These are phyloP conservation scores for Lentinula sp. DNA, from an alignment of 768 basidiomycete species.

Conservation along the genomic window DNA sequence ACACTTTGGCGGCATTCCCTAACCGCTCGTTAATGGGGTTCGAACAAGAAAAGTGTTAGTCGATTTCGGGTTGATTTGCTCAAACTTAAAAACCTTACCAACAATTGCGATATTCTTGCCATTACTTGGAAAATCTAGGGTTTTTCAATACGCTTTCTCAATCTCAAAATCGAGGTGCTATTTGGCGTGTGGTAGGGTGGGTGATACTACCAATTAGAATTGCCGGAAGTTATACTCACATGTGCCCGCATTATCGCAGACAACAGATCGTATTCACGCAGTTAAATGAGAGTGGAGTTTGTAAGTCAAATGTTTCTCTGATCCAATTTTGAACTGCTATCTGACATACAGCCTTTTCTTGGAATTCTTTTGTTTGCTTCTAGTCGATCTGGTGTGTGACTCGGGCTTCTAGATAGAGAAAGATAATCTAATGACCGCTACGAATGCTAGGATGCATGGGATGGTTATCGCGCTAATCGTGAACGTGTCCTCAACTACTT, in stretches of 20 bases:
- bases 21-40: slow-evolving; percentile 51
- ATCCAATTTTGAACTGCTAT: not conserved
- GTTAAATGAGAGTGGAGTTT: slow-evolving; percentile 29
- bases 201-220: not conserved
- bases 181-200: slow-evolving; percentile 51
- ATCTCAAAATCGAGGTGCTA: slow-evolving; percentile 39
- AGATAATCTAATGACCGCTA: not conserved
- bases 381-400: slow-evolving; percentile 19
- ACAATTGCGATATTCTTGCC: not conserved
- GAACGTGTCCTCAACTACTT: slow-evolving; percentile 45
- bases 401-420: not conserved
- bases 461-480: slow-evolving; percentile 53
- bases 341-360: not conserved
- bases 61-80: not conserved
- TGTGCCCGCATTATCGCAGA: slow-evolving; percentile 16
- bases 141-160: slow-evolving; percentile 39
- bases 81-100: not conserved
- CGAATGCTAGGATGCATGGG: slow-evolving; percentile 43
- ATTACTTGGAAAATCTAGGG: slow-evolving; percentile 24
- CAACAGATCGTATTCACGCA: slow-evolving; percentile 55
- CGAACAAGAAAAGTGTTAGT: slow-evolving; percentile 45
- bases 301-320: slow-evolving; percentile 18
- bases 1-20: slow-evolving; percentile 31
- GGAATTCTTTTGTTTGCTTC: not conserved
- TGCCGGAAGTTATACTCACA: not conserved